Evolutionary conservation across 345 rosid species (phyloP), one percentile per base, ranked within the genome.

Genomic region (Murraya koenigii): DNA sequence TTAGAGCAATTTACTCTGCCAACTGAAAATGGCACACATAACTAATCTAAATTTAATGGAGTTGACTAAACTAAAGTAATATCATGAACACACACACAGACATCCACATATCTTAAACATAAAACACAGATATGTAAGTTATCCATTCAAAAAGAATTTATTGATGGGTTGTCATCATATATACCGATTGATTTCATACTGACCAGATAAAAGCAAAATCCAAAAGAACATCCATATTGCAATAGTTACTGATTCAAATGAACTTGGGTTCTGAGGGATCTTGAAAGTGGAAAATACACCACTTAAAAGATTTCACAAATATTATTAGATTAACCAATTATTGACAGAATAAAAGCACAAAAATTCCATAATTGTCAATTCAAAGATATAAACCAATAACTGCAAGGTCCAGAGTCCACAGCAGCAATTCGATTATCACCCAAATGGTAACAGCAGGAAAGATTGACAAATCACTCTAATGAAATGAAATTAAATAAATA

Each of bases 391-490:
- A 44, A 30, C 15, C 38, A 44, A 62, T 44, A 62, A 41, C 56
- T 19, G 39, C 55, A 41, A 44, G 30, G 69, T 39, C 30, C 59
- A 62, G 47, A 30, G 32, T 47, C 61, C 62, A 30, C 7, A 30
- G 26, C 47, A 47, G 70, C 32, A 44, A n/a, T 4, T 59, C 14
- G 68, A 61, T 22, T 8, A 75, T 44, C 36, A 32, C 20, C 72
- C 26, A 66, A 8, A 59, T 32, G 7, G 65, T 66, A 35, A 5
- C 39, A 76, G 15, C 56, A 56, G 8, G 23, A 54, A 66, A 75
- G 78, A 54, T 13, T 65, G 33, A 33, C 20, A 64, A 52, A 76
- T 39, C 72, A 69, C 63, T 74, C 78, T 32, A 74, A 74, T 41
- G 39, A 75, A 52, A 5, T 52, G 33, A 35, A 32, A 55, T 10